Percentiles rank a stretch among this genome's conserved stretches.
phyloP scores from a whole-genome alignment of 164 flowering plant species.

The Stephania japonica region DNA sequence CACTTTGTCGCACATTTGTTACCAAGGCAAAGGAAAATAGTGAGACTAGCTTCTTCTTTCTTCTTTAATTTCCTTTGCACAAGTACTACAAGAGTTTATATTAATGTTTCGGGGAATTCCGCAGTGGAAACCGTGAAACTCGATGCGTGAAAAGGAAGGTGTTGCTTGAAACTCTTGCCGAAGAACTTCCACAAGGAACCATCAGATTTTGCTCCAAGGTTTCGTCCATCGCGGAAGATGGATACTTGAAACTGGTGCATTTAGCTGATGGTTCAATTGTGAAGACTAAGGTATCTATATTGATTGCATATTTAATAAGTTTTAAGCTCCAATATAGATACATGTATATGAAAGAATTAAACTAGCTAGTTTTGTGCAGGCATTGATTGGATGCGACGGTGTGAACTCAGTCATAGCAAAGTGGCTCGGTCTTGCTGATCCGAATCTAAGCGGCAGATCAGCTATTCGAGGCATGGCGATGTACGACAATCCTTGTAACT shows the following conservation, averaged over 20 bases:
- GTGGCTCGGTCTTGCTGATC: slow-evolving; percentile 38
- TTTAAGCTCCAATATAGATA: too few relatives aligned
- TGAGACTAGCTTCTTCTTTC: background rate
- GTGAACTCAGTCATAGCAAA: slow-evolving; percentile 44
- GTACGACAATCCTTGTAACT: slow-evolving; percentile 31
- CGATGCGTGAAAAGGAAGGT: slow-evolving; percentile 48
- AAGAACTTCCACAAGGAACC: slow-evolving; percentile 59
- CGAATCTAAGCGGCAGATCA: slow-evolving; percentile 30
- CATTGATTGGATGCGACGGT: slow-evolving; percentile 54
- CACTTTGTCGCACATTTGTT: slow-evolving; percentile 9
- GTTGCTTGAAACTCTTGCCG: slow-evolving; percentile 47
- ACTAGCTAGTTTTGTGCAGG: slow-evolving; percentile 17
- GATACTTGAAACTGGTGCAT: slow-evolving; percentile 47
- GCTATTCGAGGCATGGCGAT: slow-evolving; percentile 35
- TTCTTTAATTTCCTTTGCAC: background rate
- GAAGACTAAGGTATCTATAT: slow-evolving; percentile 48
- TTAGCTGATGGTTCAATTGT: slow-evolving; percentile 63
- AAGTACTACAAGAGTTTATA: too few relatives aligned
- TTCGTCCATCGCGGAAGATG: slow-evolving; percentile 49
- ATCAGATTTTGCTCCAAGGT: slow-evolving; percentile 69
- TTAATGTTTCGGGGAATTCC: background rate
- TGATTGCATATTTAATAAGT: too few relatives aligned
- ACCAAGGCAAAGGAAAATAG: slow-evolving; percentile 4
- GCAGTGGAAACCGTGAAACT: slow-evolving; percentile 39
- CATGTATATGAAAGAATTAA: background rate